Percentiles rank a stretch among this genome's conserved stretches.
phyloP scores from a whole-genome alignment of 2,329 filamentous ascomycete genomes.

The Truncatella angustata region DNA sequence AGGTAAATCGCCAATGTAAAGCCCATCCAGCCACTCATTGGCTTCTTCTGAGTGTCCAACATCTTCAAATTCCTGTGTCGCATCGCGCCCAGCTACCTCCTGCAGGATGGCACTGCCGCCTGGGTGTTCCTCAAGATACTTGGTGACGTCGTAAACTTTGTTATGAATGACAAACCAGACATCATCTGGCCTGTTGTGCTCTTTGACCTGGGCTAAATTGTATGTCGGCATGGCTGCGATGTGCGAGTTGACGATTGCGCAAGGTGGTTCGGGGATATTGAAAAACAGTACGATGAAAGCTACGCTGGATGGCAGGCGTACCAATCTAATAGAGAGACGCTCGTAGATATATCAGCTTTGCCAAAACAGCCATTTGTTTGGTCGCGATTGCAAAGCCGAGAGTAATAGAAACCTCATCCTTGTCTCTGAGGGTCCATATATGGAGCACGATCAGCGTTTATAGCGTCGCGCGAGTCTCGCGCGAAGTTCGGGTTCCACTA shows the following conservation, averaged over 20 bases:
- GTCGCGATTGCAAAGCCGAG: not conserved
- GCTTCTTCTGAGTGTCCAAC: slow-evolving; percentile 7
- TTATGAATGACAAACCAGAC: slow-evolving; percentile 7
- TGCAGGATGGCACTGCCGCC: not conserved
- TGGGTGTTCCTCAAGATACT: slow-evolving; percentile 6
- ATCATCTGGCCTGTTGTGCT: slow-evolving; percentile 1
- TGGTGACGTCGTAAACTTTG: slow-evolving; percentile 6
- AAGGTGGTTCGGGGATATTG: not conserved
- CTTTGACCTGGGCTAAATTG: not conserved
- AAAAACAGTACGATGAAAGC: not conserved
- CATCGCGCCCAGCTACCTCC: slow-evolving; percentile 1
- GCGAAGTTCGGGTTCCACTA: not conserved
- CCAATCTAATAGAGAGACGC: not conserved
- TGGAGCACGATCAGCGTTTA: not conserved
- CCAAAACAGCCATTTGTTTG: not conserved
- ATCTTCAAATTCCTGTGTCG: slow-evolving; percentile 4
- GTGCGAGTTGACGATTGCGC: not conserved
- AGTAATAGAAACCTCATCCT: not conserved
- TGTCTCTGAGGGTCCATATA: not conserved
- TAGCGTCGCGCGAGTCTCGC: not conserved
- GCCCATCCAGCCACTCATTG: not conserved
- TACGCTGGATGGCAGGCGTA: not conserved
- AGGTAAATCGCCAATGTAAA: not conserved
- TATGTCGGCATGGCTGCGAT: not conserved
- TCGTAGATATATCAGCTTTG: not conserved